Evolutionary conservation across 202 grass and related monocot species (phyloP).

Genomic region (Saccharum hybrid): DNA sequence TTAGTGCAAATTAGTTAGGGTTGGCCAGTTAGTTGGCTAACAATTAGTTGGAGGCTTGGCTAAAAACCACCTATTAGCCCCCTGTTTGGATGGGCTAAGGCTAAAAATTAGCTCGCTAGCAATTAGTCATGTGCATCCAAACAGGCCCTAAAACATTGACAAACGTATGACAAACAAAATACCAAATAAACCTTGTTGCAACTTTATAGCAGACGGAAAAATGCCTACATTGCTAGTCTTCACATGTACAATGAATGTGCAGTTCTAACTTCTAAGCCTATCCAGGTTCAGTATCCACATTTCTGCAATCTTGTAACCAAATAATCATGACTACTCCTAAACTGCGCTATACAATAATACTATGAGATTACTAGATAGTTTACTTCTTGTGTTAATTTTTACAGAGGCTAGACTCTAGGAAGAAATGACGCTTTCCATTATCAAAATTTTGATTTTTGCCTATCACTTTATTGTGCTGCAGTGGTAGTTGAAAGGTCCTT

Average conservation of each 20-base stretch:
- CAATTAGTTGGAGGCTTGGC: not conserved
- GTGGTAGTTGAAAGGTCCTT: no score
- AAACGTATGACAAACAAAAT: not conserved
- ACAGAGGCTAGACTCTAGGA: slow-evolving; percentile 7
- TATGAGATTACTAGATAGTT: not conserved
- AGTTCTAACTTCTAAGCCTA: slow-evolving; percentile 16
- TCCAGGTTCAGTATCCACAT: slow-evolving; percentile 31
- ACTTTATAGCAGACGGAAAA: slow-evolving; percentile 6
- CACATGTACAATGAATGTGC: not conserved
- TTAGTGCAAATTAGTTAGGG: not conserved
- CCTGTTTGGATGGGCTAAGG: not conserved
- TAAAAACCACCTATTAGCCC: not conserved
- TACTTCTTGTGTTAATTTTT: not conserved
- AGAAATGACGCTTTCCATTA: slow-evolving; percentile 12
- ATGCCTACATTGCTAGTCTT: slow-evolving; percentile 2
- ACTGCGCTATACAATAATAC: slow-evolving; percentile 7
- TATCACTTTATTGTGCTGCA: slow-evolving; percentile 20
- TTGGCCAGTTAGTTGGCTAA: not conserved
- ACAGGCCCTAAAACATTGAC: slow-evolving; percentile 1
- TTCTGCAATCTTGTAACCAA: slow-evolving; percentile 4
- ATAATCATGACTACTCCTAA: not conserved
- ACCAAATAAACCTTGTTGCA: not conserved
- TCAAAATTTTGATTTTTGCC: not conserved
- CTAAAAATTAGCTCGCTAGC: not conserved
- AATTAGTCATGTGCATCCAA: not conserved